Percentiles rank a stretch among this genome's conserved stretches.
These are phyloP conservation scores for Viola odorata DNA, from an alignment of 345 rosid species.

Conservation along the genomic window DNA sequence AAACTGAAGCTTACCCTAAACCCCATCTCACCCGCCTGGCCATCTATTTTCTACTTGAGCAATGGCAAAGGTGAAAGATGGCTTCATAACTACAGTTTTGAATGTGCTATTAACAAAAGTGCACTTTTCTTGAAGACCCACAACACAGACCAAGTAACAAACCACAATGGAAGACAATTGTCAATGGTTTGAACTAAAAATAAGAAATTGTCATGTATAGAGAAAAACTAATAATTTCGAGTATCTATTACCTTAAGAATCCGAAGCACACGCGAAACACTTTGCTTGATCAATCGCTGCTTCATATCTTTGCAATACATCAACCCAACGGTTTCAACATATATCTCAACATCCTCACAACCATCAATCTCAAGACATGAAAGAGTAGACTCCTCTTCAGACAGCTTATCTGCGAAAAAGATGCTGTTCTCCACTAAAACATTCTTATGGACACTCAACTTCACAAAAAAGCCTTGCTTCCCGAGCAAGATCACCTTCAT, in stretches of 20 bases:
- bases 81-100: neutral
- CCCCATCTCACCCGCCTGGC: neutral
- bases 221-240: conserved; percentile 11
- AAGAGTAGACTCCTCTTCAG: conserved; percentile 44
- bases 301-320: conserved; percentile 99
- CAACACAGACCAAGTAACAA: neutral
- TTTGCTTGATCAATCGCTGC: conserved; percentile 86
- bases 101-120: neutral
- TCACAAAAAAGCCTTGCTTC: conserved; percentile 93
- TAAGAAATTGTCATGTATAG: neutral
- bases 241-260: conserved; percentile 65
- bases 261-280: conserved; percentile 74
- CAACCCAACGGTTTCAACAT: conserved; percentile 88
- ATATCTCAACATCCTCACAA: conserved; percentile 84
- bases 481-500: conserved; percentile 78
- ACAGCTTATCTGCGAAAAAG: conserved; percentile 64
- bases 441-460: conserved; percentile 78
- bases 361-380: conserved; percentile 75
- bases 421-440: conserved; percentile 64
- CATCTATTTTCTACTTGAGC: neutral
- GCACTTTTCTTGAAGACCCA: neutral
- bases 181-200: conserved; percentile 1
- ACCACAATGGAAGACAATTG: too few relatives aligned
- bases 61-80: neutral
- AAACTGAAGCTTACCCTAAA: neutral